Evolutionary conservation across 2,329 filamentous ascomycete species (phyloP).

Genomic region (Trichoderma citrinoviride): DNA sequence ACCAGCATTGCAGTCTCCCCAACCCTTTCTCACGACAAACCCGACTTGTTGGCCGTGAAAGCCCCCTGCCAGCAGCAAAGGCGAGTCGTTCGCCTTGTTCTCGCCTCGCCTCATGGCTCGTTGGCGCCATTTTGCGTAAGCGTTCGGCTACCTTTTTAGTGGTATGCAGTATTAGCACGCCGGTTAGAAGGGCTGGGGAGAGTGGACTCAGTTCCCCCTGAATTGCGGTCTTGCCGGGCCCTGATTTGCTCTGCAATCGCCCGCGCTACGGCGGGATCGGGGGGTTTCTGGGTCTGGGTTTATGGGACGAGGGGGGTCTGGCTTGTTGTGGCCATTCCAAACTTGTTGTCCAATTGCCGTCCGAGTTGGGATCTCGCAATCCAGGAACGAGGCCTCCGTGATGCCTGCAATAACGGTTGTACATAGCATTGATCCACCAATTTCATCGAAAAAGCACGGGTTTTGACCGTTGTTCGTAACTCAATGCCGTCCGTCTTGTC

Average conservation of each 20-base stretch:
- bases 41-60: neutral
- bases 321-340: neutral
- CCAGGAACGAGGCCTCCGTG: neutral
- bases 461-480: no score
- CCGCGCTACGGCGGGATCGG: conserved; percentile 14
- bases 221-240: conserved; percentile 20
- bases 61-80: neutral
- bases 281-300: neutral
- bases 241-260: conserved; percentile 22
- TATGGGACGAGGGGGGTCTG: no score
- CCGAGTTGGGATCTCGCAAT: neutral
- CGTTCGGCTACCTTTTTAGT: neutral
- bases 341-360: neutral
- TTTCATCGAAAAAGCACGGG: no score
- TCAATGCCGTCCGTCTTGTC: no score
- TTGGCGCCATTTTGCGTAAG: conserved; percentile 14
- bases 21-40: no score
- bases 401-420: neutral
- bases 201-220: conserved; percentile 20
- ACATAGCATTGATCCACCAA: no score
- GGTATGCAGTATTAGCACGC: no score
- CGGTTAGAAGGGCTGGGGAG: conserved; percentile 1
- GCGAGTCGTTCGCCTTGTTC: conserved; percentile 14
- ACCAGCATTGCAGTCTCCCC: no score
- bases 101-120: conserved; percentile 17